phyloP scores from a whole-genome alignment of 352 stramenopile genomes.

The Pseudoperonospora humuli region DNA sequence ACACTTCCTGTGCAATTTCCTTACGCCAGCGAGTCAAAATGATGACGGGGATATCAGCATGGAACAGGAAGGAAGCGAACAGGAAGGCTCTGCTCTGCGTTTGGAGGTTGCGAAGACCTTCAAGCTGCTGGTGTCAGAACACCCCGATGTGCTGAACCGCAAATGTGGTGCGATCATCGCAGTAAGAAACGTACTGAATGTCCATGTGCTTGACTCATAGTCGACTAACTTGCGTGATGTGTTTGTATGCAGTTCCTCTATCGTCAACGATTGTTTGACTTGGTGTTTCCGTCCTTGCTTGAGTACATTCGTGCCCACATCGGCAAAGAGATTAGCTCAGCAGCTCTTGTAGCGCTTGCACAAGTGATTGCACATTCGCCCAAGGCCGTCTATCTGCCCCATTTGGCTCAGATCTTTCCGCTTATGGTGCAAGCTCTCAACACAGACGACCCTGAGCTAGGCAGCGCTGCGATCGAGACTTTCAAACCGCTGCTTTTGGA shows the following conservation, averaged over 20 bases:
- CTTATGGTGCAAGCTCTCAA: conserved; percentile 81
- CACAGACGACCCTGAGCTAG: conserved; percentile 57
- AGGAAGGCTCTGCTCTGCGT: conserved; percentile 29
- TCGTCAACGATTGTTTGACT: conserved; percentile 70
- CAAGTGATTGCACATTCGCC: conserved; percentile 78
- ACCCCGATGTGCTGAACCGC: conserved; percentile 72
- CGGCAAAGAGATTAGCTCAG: conserved; percentile 33
- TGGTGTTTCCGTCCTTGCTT: conserved; percentile 64
- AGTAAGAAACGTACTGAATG: conserved; percentile 25
- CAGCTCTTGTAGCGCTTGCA: conserved; percentile 65
- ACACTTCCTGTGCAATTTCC: conserved; percentile 61
- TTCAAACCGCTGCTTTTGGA: conserved; percentile 73
- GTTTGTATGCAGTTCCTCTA: conserved; percentile 52
- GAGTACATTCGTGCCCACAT: conserved; percentile 48
- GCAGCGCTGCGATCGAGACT: conserved; percentile 67
- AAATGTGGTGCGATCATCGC: conserved; percentile 77
- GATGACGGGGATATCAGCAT: conserved; percentile 22
- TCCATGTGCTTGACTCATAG: not conserved
- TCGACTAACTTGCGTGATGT: not conserved
- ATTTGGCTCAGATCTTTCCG: conserved; percentile 72
- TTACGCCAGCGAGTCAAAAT: conserved; percentile 25
- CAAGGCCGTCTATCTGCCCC: conserved; percentile 69
- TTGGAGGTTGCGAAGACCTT: conserved; percentile 79
- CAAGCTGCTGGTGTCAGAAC: conserved; percentile 70
- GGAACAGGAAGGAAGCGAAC: conserved; percentile 16